Base-by-base conservation (phyloP, 108 stramenopile genomes). In the Seminavis robusta region DNA sequence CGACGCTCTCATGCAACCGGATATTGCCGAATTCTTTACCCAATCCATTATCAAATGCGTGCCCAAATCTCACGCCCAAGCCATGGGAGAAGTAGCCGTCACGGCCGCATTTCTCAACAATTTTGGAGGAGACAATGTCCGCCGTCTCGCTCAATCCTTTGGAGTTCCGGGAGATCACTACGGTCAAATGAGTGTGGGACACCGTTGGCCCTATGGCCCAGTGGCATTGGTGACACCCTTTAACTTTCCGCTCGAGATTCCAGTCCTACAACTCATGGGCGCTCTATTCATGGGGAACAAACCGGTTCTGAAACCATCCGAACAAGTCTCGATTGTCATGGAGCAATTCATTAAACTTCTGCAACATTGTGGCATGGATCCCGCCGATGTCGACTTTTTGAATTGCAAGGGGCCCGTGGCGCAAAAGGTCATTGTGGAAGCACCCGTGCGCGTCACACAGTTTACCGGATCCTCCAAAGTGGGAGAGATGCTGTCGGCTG, bases 241-340 rank as follows among this genome's bases (percentile, higher is more conserved):
- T 70, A 99, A 99, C 60, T 97, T 97, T 59, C 92, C 94, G 2
- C 46, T 97, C 49, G 97, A 97, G 65, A 97, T 97, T 67, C 94
- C 96, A 2, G 92, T 90, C 7, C 73, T 97, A 47, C 98, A 99
- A 69, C 54, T 96, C 27, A 97, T 99, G 96, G 97, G 97, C 20
- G 89, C 98, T 5, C 72, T 99, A 16, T 97, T 76, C 77, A 99
- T 99, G 98, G 98, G 98, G 7, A 99, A 99, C 81, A 97, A 98
- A 59, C 91, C 93, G 0, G 78, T 92, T 11, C 33, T 96, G 40
- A 95, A 97, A 63, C 83, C 85, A 9, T 83, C 84, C 20, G 85
- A 86, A 44, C 88, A 90, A 67, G 90, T 89, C 15, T 73, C 94
- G 0, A 51, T 98, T 36, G 95, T 97, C n/a, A 92, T 95, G 88